A percentile compares a stretch with the other conserved stretches of the same genome.
Conservation (phyloP, 768 basidiomycete genomes). For the Mycena galopus region DNA sequence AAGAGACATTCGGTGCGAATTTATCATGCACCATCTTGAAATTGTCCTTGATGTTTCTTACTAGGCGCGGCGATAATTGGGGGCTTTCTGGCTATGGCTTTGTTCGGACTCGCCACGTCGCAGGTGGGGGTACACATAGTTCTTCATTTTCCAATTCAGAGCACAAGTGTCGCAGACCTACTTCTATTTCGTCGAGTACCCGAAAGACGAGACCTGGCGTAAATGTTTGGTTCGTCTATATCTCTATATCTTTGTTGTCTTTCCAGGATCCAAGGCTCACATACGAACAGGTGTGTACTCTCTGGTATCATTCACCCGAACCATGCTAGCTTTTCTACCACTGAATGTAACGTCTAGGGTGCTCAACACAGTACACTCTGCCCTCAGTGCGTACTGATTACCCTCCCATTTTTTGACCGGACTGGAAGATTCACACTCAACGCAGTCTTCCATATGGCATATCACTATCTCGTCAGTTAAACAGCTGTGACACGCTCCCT, state of each 20-base stretch:
- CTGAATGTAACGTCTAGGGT: background rate
- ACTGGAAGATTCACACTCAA: background rate
- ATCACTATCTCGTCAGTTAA: background rate
- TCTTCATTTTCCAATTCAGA: background rate
- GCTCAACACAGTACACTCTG: background rate
- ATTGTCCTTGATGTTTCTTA: background rate
- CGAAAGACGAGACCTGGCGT: background rate
- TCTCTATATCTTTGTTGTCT: background rate
- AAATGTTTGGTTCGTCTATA: background rate
- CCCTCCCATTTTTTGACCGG: background rate
- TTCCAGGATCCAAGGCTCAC: background rate
- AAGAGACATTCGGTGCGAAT: no score
- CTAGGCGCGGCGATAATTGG: background rate
- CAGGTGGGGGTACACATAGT: background rate
- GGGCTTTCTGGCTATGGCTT: background rate
- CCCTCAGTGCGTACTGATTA: background rate
- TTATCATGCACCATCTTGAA: no score
- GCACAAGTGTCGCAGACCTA: background rate
- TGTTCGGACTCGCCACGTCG: background rate
- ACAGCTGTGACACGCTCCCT: background rate
- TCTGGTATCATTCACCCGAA: background rate
- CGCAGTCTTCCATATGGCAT: background rate
- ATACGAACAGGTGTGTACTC: background rate
- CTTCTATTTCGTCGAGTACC: background rate
- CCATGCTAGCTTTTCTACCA: no score